Conservation (phyloP, 2,329 filamentous ascomycete species). For the Claviceps digitariae region DNA sequence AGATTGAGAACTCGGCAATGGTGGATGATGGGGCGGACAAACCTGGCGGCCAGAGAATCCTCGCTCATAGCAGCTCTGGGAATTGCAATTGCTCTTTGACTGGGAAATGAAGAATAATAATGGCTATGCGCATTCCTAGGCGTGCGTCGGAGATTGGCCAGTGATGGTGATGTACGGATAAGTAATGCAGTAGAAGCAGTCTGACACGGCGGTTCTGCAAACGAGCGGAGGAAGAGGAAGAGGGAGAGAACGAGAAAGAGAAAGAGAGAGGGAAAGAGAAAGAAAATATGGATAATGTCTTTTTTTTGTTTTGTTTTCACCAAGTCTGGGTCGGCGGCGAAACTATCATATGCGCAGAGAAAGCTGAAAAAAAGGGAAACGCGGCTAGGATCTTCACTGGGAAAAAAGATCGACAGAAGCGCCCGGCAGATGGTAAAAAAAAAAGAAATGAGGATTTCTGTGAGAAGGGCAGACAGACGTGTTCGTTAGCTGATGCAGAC, state of each 20-base stretch:
- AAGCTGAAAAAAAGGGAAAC: too few species aligned
- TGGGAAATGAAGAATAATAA: not conserved
- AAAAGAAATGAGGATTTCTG: conserved; percentile 1
- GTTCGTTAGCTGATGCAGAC: conserved; percentile 2
- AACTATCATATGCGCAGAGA: too few species aligned
- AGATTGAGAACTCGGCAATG: conserved; percentile 6
- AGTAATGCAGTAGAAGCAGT: not conserved
- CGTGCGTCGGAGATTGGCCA: not conserved
- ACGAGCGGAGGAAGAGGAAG: too few species aligned
- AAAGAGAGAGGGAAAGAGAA: too few species aligned
- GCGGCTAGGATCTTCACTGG: too few species aligned
- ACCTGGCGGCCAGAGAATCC: conserved; percentile 43
- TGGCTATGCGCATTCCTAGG: conserved; percentile 7
- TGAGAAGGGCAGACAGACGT: conserved; percentile 3
- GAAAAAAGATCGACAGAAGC: not conserved
- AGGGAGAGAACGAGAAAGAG: too few species aligned
- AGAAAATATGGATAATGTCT: too few species aligned
- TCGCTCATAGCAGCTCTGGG: conserved; percentile 46
- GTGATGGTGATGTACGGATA: too few species aligned
- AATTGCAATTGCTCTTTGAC: conserved; percentile 8
- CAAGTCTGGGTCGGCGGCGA: too few species aligned
- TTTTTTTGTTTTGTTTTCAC: too few species aligned
- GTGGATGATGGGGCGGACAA: conserved; percentile 13
- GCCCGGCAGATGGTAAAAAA: not conserved
- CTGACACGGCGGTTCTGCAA: too few species aligned